Evolutionary conservation across 2,329 filamentous ascomycete genomes (phyloP), one percentile per base, ranked within the genome.

Genomic region (Penicillium sp.): DNA sequence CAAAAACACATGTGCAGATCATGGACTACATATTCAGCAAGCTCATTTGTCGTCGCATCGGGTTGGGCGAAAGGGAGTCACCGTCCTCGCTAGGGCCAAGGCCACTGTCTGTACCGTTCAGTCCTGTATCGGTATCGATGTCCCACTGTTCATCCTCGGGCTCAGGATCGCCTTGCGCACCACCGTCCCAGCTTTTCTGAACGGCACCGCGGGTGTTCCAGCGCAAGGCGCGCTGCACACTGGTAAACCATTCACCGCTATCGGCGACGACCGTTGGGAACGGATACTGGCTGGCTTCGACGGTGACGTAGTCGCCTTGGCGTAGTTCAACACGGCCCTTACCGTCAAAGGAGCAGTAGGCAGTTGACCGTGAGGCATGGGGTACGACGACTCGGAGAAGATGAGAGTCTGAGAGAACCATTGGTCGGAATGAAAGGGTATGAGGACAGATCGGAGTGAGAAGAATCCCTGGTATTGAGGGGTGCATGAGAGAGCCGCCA

Each of bases 381-480:
- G 93, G 93, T 10, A 98, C 85, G 4, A 87, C 87, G 45, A 98
- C 88, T 44, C 91, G 89, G 53, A 98, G 82, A 13, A 91, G 84
- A 78, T 96, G 89, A 48, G 88, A 93, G 73, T 98, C 93, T 42
- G 90, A 95, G 42, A 98, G 82, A 6, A 98, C 88, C 93, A 98
- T 97, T 29, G 93, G 93, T 8, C 93, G 84, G 81, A 98, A 98
- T 12, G 89, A 95, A 13, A 98, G 79, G 0, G 92, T 97, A 67
- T 98, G 93, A 7, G 93, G 93, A 72, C 93, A 98, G 70, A 98
- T 97, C 18, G 93, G 93, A 0, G 93, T 98, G 47, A 98, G 82
- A 37, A 97, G 84, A 61, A 98, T 96, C 60, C 91, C 93, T 12
- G 93, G 93, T 53, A 98, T 95, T 66, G 95, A 92, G 0, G 93